Base-by-base conservation (phyloP, 345 rosid genomes). In the Laguncularia racemosa region DNA sequence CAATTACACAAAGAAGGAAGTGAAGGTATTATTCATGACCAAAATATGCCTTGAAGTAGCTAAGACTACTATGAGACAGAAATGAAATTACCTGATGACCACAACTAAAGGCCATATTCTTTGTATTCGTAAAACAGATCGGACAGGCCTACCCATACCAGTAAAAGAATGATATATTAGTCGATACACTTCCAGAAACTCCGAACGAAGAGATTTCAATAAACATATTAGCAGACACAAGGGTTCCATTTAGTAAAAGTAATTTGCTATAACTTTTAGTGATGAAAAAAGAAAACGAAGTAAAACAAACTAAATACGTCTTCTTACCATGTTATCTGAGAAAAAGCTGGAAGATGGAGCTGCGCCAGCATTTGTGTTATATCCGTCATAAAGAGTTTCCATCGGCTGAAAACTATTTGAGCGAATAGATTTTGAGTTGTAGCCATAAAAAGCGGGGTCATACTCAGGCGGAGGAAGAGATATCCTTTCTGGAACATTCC, bases 101-200 rank as follows among this genome's bases (percentile, higher is more conserved):
- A 13, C 83, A 78, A 18, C 80, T 78, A 20, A 75, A 78, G 50
- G 83, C 83, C 83, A 78, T 72, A 69, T 78, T 58, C 65, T 78
- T 78, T n/a, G 44, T 60, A 53, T 67, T 72, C 14, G 69, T 56
- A 14, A 78, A 70, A 67, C 83, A 78, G 17, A 78, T 70, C 43
- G 78, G 80, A 48, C 83, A 78, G 61, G 59, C 56, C 83, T 78
- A 63, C 13, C 19, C 21, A 48, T 57, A 47, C 3, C 16, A 45
- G 13, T 45, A 21, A 59, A 2, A 20, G 1, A 49, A n/a, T 51
- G 18, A 18, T 16, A 59, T 16, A n/a, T 15, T 11, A 26, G 5
- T 23, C 11, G 20, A 48, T 14, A 12, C 23, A 3, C 12, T 6
- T 44, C 12, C 13, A n/a, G 10, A 56, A 56, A 56, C 9, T 33